Evolutionary conservation across 768 basidiomycete species (phyloP).

Genomic region (Suillus tomentosus): DNA sequence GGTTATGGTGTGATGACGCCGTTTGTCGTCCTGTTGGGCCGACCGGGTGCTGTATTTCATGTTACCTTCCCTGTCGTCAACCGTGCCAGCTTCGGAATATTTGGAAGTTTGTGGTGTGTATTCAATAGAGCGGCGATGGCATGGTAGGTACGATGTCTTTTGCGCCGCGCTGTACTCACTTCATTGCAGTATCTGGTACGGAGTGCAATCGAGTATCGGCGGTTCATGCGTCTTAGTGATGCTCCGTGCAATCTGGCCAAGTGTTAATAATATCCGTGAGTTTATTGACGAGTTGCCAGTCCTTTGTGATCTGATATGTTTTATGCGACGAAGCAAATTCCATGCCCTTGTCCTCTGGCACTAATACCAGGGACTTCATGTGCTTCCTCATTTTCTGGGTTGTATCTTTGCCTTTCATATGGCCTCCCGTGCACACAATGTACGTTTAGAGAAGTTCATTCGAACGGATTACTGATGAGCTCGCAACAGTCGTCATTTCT

Average conservation of each 20-base stretch:
- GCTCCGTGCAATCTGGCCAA: conserved; percentile 71
- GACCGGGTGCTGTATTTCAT: conserved; percentile 71
- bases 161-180: conserved; percentile 5
- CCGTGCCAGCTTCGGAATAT: conserved; percentile 69
- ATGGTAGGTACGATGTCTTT: conserved; percentile 45
- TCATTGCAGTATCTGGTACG: conserved; percentile 60
- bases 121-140: conserved; percentile 70
- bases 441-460: conserved; percentile 32
- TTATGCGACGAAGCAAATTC: conserved; percentile 47
- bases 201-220: conserved; percentile 73
- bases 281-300: conserved; percentile 11
- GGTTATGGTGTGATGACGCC: conserved; percentile 58
- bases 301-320: not conserved
- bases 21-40: conserved; percentile 69
- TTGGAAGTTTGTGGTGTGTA: conserved; percentile 71
- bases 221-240: conserved; percentile 70
- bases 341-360: conserved; percentile 65
- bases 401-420: conserved; percentile 70
- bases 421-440: conserved; percentile 79
- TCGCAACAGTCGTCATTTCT: conserved; percentile 58
- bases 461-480: conserved; percentile 7
- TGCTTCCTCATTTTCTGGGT: conserved; percentile 84
- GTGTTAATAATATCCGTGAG: conserved; percentile 60
- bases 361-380: conserved; percentile 66
- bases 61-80: conserved; percentile 69